These are phyloP conservation scores for Carpinus viminea DNA, from an alignment of 306 rosid species.

Conservation along the genomic window DNA sequence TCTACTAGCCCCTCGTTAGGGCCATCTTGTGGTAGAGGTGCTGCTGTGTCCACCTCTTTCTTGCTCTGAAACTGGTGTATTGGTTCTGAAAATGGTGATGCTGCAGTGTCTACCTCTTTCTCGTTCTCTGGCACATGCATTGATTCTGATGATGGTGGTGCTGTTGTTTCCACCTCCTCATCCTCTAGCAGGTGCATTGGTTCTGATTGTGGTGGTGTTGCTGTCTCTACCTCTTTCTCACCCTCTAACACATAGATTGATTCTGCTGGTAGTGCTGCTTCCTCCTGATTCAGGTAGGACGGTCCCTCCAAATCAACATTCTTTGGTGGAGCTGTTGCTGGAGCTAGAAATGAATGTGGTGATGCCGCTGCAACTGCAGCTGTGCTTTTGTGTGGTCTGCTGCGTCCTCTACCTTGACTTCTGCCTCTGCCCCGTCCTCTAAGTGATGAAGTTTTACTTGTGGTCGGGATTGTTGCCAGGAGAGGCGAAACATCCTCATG, in stretches of 20 bases:
- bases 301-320: neutral
- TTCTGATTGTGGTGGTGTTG: neutral
- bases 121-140: neutral
- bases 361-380: neutral
- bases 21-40: neutral
- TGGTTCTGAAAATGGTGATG: neutral
- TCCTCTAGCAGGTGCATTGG: neutral
- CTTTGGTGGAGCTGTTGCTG: neutral
- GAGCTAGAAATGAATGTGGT: neutral
- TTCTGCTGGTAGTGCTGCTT: neutral
- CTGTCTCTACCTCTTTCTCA: neutral
- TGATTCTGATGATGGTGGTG: neutral
- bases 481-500: neutral
- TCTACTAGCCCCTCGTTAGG: neutral
- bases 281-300: neutral
- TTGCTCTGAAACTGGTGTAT: neutral
- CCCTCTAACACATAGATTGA: neutral
- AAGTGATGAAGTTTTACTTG: neutral
- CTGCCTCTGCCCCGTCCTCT: slow-evolving; percentile 15
- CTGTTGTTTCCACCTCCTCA: slow-evolving; percentile 3
- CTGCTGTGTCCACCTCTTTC: neutral
- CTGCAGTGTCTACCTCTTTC: neutral
- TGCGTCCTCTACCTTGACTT: neutral
- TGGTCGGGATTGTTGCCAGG: neutral
- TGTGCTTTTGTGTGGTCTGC: neutral